phyloP scores from a whole-genome alignment of 768 basidiomycete genomes.

The Galerina sulciceps region DNA sequence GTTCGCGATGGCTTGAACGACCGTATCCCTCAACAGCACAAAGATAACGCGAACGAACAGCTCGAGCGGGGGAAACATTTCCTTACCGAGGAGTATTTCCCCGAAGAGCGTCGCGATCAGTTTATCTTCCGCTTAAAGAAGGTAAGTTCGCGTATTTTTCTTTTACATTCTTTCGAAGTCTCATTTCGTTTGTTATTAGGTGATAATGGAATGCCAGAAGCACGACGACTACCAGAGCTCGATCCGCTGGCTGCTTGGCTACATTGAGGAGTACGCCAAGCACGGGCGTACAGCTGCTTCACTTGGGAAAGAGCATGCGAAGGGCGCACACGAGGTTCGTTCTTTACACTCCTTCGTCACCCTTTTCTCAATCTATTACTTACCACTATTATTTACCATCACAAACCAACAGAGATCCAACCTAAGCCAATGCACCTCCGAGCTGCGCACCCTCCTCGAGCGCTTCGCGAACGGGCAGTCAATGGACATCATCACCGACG shows the following conservation, averaged over 20 bases:
- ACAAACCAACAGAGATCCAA: constrained; percentile 54
- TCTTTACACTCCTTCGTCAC: constrained; percentile 10
- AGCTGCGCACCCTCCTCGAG: constrained; percentile 84
- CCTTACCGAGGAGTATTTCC: constrained; percentile 85
- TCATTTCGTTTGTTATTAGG: constrained; percentile 38
- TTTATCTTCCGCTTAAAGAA: constrained; percentile 95
- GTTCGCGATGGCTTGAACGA: constrained; percentile 35
- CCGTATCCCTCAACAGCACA: constrained; percentile 71
- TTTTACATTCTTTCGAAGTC: background rate
- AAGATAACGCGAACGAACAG: constrained; percentile 56
- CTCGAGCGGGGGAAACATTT: constrained; percentile 66
- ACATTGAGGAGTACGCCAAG: constrained; percentile 62
- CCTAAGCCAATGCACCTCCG: constrained; percentile 57
- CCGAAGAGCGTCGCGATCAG: constrained; percentile 86
- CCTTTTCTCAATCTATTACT: too few relatives aligned
- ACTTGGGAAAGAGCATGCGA: constrained; percentile 24
- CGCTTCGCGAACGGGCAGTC: constrained; percentile 83
- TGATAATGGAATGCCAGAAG: constrained; percentile 90
- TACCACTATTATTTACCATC: background rate
- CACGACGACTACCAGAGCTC: constrained; percentile 89
- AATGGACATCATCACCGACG: constrained; percentile 69
- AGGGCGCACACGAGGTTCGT: constrained; percentile 25
- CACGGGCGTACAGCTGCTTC: too few relatives aligned
- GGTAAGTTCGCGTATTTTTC: constrained; percentile 39
- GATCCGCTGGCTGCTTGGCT: constrained; percentile 70